Evolutionary conservation across 129 eudicot species (phyloP).

Genomic region (Tagetes erecta): DNA sequence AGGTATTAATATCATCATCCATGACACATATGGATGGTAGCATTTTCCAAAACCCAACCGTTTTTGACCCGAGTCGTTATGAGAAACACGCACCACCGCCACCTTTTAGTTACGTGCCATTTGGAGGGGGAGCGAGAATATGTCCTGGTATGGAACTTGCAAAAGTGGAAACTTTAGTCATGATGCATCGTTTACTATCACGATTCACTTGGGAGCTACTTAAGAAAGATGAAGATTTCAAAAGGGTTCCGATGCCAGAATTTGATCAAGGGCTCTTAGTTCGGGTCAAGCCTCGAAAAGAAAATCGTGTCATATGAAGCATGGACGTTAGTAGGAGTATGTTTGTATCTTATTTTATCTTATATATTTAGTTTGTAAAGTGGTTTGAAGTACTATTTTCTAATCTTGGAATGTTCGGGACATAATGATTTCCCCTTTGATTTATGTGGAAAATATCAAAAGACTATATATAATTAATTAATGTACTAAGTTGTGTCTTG

Average conservation of each 20-base stretch:
- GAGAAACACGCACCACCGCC: slow-evolving; percentile 60
- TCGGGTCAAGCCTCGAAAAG: slow-evolving; percentile 32
- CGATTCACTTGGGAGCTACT: slow-evolving; percentile 52
- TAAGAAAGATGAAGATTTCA: slow-evolving; percentile 40
- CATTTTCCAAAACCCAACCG: slow-evolving; percentile 50
- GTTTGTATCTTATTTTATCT: background rate
- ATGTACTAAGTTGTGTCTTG: too few relatives aligned
- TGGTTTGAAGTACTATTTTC: background rate
- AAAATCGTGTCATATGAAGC: background rate
- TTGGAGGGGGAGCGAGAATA: slow-evolving; percentile 71
- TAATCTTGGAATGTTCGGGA: too few relatives aligned
- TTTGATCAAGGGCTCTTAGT: slow-evolving; percentile 61
- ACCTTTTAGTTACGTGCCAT: slow-evolving; percentile 58
- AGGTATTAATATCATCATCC: slow-evolving; percentile 45
- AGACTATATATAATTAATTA: too few relatives aligned
- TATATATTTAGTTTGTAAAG: background rate
- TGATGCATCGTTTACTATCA: slow-evolving; percentile 54
- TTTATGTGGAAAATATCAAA: too few relatives aligned
- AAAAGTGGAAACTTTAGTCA: slow-evolving; percentile 56
- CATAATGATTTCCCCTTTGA: too few relatives aligned
- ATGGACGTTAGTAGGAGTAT: background rate
- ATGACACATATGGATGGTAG: slow-evolving; percentile 67
- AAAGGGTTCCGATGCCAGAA: slow-evolving; percentile 59
- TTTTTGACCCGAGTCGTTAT: slow-evolving; percentile 56
- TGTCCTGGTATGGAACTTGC: slow-evolving; percentile 84